Evolutionary conservation across 1,284 basidiomycete genomes (phyloP), one percentile per base, ranked within the genome.

Genomic region (Ganoderma multipileum): DNA sequence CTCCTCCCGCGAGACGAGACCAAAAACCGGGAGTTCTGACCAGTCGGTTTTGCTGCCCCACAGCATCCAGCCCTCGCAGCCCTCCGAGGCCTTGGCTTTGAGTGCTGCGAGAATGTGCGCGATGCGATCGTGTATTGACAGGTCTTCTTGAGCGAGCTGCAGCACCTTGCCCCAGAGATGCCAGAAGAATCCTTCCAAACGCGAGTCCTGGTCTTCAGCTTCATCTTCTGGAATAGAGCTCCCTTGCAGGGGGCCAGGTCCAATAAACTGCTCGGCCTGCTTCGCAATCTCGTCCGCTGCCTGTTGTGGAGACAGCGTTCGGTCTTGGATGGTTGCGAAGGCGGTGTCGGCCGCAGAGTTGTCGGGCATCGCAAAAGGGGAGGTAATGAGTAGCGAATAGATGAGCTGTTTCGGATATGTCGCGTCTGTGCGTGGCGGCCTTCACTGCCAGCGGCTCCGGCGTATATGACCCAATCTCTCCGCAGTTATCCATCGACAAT

Each of bases 101-200:
- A 74, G 30, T 2, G 66, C 69, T 14, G 28, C 39, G 9, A 72
- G 64, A 23, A 69, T 58, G n/a, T 55, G 42, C 23, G 59, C 62
- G n/a, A 72, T 42, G 8, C 66, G 64, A 2, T 65, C 61, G 26
- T 71, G 70, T 44, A 57, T 20, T n/a, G 65, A 57, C 8, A 54
- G 30, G 30, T 73, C 68, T 20, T 66, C 61, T 20, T 57, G 26
- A 1, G 65, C 65, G 23, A 64, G 23, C 1, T 54, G 16, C 9
- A 64, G 2, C 8, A 70, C 42, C 8, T 50, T 41, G 52, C 28
- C n/a, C 73, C 74, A 70, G 44, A 72, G 62, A 20, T 2, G n/a
- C 71, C 68, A 71, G 8, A 71, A 41, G 63, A 72, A 68, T 18
- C 20, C 11, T 50, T 70, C 65, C 11, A 73, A 42, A 1, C 72